Base-by-base conservation (phyloP, 2,329 filamentous ascomycete genomes). In the Ophiostoma pallidulum region DNA sequence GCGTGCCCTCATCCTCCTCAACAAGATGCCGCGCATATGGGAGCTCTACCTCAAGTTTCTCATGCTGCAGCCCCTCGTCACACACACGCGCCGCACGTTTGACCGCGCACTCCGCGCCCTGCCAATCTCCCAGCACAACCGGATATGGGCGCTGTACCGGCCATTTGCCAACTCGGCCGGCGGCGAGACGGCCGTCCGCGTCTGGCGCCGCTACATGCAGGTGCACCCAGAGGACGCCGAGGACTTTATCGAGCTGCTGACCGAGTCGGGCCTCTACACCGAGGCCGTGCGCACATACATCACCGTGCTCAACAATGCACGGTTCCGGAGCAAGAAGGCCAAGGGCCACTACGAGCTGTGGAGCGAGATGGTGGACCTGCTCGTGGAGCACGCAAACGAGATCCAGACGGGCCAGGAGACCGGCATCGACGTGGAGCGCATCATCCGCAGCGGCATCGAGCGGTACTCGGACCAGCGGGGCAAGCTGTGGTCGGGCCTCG, bases 11-110 rank as follows among this genome's bases (percentile, higher is more conserved):
- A 86, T 96, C 50, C 74, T 98, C 35, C 77, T 98, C 53, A 96
- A 98, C 69, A 98, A 98, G 69, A 98, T 98, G 92, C 92, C 94
- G 20, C 79, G 81, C 56, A 92, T 98, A 62, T 98, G 92, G 94
- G 90, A 96, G 64, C 87, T 97, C 81, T 98, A 96, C 63, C 80
- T 98, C 53, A 77, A 77, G 41, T 97, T 98, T 61, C 73, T 98
- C 49, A 80, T 91, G 62, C 80, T 86, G 60, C 92, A 98, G 64
- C 92, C 92, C n/a, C 71, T 94, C 46, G 81, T 98, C 52, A 96
- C 91, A 8, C 74, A 81, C 49, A 94, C 88, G 22, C 80, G 92
- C 50, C 81, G 82, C 54, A 87, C 87, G 1, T 98, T 98, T 67
- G 91, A 98, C 66, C 82, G 89, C 50, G 90, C 92, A 12, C 74